A percentile compares a stretch with the other conserved stretches of the same genome.
Conservation (phyloP, 2,329 filamentous ascomycete genomes). For the Neonectria neomacrospora region DNA sequence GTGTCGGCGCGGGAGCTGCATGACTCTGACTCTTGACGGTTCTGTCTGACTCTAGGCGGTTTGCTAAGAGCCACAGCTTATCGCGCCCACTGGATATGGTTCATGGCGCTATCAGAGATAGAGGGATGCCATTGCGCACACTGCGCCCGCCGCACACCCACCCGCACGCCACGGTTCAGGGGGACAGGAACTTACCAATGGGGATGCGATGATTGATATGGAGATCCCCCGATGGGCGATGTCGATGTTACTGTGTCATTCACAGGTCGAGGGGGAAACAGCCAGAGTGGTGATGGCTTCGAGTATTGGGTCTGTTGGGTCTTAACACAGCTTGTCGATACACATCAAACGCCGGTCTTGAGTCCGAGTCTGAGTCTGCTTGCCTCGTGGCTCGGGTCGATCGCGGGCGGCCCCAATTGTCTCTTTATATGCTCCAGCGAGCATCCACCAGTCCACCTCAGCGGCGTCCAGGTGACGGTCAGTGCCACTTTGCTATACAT, state of each 20-base stretch:
- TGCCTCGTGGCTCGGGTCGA: slow-evolving; percentile 3
- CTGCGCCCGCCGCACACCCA: slow-evolving; percentile 44
- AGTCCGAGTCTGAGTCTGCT: slow-evolving; percentile 3
- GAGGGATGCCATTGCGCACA: slow-evolving; percentile 32
- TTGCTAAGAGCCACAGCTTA: slow-evolving; percentile 23
- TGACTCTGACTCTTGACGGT: slow-evolving; percentile 18
- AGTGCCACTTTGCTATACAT: slow-evolving; percentile 21
- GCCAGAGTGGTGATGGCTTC: slow-evolving; percentile 9
- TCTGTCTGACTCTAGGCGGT: background rate
- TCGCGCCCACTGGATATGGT: slow-evolving; percentile 18
- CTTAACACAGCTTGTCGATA: background rate
- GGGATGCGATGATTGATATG: slow-evolving; percentile 37
- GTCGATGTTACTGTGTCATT: slow-evolving; percentile 25
- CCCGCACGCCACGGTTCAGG: slow-evolving; percentile 31
- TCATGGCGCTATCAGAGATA: slow-evolving; percentile 31
- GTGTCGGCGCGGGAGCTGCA: slow-evolving; percentile 13
- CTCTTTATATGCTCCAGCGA: slow-evolving; percentile 24
- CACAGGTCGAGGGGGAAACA: slow-evolving; percentile 3
- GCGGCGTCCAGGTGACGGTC: slow-evolving; percentile 40
- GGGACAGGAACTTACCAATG: slow-evolving; percentile 43
- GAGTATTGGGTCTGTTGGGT: background rate
- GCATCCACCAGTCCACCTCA: slow-evolving; percentile 23
- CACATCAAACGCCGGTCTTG: background rate
- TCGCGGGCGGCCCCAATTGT: slow-evolving; percentile 22
- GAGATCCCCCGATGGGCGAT: slow-evolving; percentile 24